phyloP scores from a whole-genome alignment of 2,329 filamentous ascomycete species.

The Venturiaceae sp. region DNA sequence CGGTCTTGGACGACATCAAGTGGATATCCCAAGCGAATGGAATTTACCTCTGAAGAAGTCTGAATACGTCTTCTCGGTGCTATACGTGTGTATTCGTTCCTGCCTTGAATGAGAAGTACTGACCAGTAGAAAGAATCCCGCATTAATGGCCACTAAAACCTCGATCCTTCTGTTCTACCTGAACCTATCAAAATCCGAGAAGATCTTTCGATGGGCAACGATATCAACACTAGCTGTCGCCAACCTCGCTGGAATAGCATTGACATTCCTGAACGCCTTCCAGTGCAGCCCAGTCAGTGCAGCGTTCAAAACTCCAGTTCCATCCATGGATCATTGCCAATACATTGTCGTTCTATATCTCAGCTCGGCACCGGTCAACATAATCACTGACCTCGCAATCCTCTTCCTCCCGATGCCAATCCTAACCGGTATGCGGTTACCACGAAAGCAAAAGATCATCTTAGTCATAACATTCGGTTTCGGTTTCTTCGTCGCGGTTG shows the following conservation, averaged over 20 bases:
- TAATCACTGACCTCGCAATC: slow-evolving; percentile 82
- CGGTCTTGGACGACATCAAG: slow-evolving; percentile 60
- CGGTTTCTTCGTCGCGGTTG: slow-evolving; percentile 76
- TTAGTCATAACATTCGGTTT: slow-evolving; percentile 78
- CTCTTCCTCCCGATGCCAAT: slow-evolving; percentile 83
- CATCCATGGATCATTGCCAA: slow-evolving; percentile 41
- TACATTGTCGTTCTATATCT: slow-evolving; percentile 56
- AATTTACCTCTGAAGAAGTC: slow-evolving; percentile 44
- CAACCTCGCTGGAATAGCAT: slow-evolving; percentile 64
- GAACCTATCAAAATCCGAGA: slow-evolving; percentile 68
- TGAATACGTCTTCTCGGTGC: slow-evolving; percentile 50
- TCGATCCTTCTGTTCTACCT: slow-evolving; percentile 91
- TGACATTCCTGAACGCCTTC: slow-evolving; percentile 81
- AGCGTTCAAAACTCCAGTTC: slow-evolving; percentile 48
- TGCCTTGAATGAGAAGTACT: slow-evolving; percentile 3
- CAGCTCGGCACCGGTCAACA: slow-evolving; percentile 77
- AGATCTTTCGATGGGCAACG: slow-evolving; percentile 71
- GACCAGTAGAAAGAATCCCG: slow-evolving; percentile 56
- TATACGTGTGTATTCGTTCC: slow-evolving; percentile 37
- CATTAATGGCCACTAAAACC: slow-evolving; percentile 83
- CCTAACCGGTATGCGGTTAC: slow-evolving; percentile 75
- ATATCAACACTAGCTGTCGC: slow-evolving; percentile 69
- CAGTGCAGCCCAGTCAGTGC: slow-evolving; percentile 71
- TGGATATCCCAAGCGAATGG: slow-evolving; percentile 44
- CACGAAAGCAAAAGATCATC: slow-evolving; percentile 77